Base-by-base conservation (phyloP, 192 early-diverging fungal species). In the Podila epigama region DNA sequence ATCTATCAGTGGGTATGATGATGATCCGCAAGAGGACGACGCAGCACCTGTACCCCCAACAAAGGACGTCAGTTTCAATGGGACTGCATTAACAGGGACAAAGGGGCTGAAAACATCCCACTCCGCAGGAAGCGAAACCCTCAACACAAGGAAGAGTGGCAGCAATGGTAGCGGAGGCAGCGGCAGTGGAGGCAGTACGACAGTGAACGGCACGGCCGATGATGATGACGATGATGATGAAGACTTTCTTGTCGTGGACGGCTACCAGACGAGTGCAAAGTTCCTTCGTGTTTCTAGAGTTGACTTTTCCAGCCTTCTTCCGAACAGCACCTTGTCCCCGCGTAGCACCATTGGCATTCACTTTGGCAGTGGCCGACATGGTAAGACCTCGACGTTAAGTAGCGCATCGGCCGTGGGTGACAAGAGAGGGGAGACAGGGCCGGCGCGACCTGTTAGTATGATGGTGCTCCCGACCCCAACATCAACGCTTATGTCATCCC, bases 241-340 rank as follows among this genome's bases (percentile, higher is more conserved):
- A 29, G 57, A 60, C 0, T 77, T 77, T 37, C 41, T 77, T n/a
- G 73, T 77, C 0, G 57, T 77, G 35, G 73, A 77, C n/a, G 73
- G 73, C 25, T 77, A 77, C 25, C 60, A 77, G 42, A 77, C 73
- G 1, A 58, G 28, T 6, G 73, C 68, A 55, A 68, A 60, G 33
- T 68, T 68, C 28, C 25, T 77, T 7, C 52, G 59, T 15, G 51
- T 48, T 7, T 42, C 73, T 8, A 77, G 48, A 48, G 44, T 75
- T 15, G 73, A 77, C 31, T 64, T 77, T 51, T 32, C 73, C 4
- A 77, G 66, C 32, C 60, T 77, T 5, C 51, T 77, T 20, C 61
- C 66, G 12, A 68, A 58, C 32, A 66, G 73, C 13, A 64, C 73
- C 29, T 53, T 68, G 55, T 68, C 73, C 6, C 65, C 73, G 15